Evolutionary conservation across 495 filamentous ascomycete species (phyloP), one percentile per base, ranked within the genome.

Genomic region (Cercophora newfieldiana): DNA sequence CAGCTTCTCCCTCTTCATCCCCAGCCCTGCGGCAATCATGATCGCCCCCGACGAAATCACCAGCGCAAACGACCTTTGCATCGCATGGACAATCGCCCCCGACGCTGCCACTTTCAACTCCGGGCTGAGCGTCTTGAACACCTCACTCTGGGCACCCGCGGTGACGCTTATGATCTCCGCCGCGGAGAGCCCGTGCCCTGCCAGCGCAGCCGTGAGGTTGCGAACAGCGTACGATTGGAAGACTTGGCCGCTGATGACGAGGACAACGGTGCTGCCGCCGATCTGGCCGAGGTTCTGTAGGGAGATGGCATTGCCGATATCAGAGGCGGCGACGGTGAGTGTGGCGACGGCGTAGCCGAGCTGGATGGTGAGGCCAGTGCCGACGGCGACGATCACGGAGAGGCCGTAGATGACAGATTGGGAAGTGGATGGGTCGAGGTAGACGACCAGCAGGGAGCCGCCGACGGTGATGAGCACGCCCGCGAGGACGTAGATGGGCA

Each of bases 271-370:
- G 4, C 81, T 75, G 31, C 84, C 84, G 1, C 75, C 69, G 7
- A 87, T 76, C 71, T 90, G 88, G 1, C 79, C 81, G 21, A 81
- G 69, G 7, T 80, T 82, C 66, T 88, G 86, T 66, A 87, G 81
- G 14, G 79, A 82, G 8, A 87, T 75, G 1, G 80, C 84, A 33
- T 77, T 66, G 1, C 80, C 69, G 7, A 81, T 70, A 5, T 82
- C 72, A 1, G 74, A 58, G 0, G 79, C 70, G 0, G 68, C 47
- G 8, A 83, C 81, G 4, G 79, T 79, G 2, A 81, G 78, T 66
- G 86, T 82, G 1, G 81, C 83, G 16, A 90, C 80, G 1, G 85
- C 78, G 72, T 86, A 87, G 6, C 77, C 71, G 0, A 83, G 79
- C 67, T 87, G 83, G 22, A 82, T 69, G 64, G 78, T 85, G 7